phyloP scores from a whole-genome alignment of 225 moss, liverwort and hornwort genomes.

The Physcomitrellopsis africana region DNA sequence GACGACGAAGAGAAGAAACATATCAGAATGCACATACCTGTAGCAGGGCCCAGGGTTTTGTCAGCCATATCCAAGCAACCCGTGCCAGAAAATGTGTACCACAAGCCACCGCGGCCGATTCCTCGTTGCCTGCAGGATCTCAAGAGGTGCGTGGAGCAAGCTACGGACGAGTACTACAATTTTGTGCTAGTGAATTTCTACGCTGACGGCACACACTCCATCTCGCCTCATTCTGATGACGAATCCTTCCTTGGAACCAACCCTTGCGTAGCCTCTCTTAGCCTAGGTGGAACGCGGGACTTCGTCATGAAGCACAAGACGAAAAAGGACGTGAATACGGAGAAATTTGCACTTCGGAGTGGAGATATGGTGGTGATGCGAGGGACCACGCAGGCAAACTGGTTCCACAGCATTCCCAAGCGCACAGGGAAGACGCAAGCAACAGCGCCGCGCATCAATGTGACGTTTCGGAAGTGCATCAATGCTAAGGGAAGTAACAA shows the following conservation, averaged over 20 bases:
- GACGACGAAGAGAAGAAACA: neutral
- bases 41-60: conserved; percentile 40
- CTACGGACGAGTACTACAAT: conserved; percentile 46
- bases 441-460: conserved; percentile 42
- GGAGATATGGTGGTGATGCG: conserved; percentile 70
- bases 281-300: conserved; percentile 55
- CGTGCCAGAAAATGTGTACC: conserved; percentile 43
- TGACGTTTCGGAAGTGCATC: conserved; percentile 49
- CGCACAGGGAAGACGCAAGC: conserved; percentile 50
- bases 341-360: conserved; percentile 44
- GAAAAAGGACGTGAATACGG: conserved; percentile 31
- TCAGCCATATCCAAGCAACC: conserved; percentile 53
- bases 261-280: conserved; percentile 56
- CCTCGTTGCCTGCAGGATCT: conserved; percentile 47
- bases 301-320: conserved; percentile 63
- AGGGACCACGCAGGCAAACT: conserved; percentile 51
- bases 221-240: conserved; percentile 58
- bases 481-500: conserved; percentile 57
- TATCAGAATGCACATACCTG: neutral
- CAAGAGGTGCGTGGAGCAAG: conserved; percentile 42
- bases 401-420: conserved; percentile 62
- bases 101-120: conserved; percentile 49
- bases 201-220: conserved; percentile 58
- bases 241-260: conserved; percentile 49
- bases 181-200: conserved; percentile 58